These are phyloP conservation scores for Dendrobium huoshanense DNA, from an alignment of 106 monocot species.

Conservation along the genomic window DNA sequence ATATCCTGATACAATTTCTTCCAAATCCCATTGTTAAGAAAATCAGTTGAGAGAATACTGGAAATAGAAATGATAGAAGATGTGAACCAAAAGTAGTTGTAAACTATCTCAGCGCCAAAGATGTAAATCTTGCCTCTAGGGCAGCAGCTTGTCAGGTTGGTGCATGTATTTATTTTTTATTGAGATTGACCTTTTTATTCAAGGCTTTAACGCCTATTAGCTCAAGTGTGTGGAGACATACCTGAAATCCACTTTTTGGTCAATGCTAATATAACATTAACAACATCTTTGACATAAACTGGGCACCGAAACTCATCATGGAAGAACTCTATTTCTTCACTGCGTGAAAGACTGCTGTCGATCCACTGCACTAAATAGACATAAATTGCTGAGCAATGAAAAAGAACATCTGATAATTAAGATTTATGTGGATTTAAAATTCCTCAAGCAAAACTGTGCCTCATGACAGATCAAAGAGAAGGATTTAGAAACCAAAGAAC, in stretches of 20 bases:
- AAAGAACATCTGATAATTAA: background rate
- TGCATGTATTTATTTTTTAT: background rate
- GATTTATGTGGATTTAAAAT: background rate
- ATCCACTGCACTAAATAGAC: conserved; percentile 73
- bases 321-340: conserved; percentile 78
- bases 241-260: conserved; percentile 68
- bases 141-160: background rate
- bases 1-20: background rate
- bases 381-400: background rate
- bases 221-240: conserved; percentile 9
- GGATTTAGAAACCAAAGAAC: background rate
- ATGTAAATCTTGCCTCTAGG: background rate
- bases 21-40: background rate
- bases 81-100: background rate
- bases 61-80: background rate
- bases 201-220: background rate
- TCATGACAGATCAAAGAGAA: background rate
- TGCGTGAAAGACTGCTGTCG: conserved; percentile 46
- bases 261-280: conserved; percentile 56
- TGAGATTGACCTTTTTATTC: background rate
- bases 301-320: conserved; percentile 91
- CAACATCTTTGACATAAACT: conserved; percentile 78
- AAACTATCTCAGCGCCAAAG: background rate
- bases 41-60: background rate
- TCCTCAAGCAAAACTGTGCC: background rate